phyloP scores from a whole-genome alignment of 805 yeast species.

The Yamadazyma insecticola region DNA sequence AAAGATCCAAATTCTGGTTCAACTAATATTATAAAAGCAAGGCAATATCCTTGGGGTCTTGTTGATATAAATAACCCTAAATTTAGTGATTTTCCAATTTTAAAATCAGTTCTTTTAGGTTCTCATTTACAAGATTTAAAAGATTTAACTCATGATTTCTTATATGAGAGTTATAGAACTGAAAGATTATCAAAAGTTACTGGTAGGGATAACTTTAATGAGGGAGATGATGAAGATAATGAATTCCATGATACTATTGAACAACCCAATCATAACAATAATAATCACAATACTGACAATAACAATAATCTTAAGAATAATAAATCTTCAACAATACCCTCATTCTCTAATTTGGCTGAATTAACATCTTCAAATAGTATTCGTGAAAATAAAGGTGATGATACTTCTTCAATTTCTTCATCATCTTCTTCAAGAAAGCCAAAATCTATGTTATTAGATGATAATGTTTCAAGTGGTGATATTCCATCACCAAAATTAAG shows the following conservation, averaged over 20 bases:
- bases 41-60: slow-evolving; percentile 76
- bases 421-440: slow-evolving; percentile 17
- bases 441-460: slow-evolving; percentile 33
- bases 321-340: slow-evolving; percentile 35
- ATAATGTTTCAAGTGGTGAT: not conserved
- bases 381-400: slow-evolving; percentile 13
- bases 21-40: slow-evolving; percentile 42
- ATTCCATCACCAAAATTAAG: slow-evolving; percentile 22
- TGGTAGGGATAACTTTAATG: slow-evolving; percentile 25
- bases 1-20: slow-evolving; percentile 41
- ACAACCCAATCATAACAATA: too few species aligned
- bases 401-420: slow-evolving; percentile 17
- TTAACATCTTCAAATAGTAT: slow-evolving; percentile 25
- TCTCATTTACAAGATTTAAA: slow-evolving; percentile 80
- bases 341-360: slow-evolving; percentile 61
- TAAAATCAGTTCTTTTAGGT: slow-evolving; percentile 71
- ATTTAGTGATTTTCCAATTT: slow-evolving; percentile 49
- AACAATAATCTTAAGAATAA: slow-evolving; percentile 4
- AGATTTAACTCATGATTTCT: slow-evolving; percentile 71
- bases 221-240: slow-evolving; percentile 19
- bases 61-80: slow-evolving; percentile 51
- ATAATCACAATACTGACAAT: slow-evolving; percentile 2
- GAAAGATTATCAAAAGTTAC: slow-evolving; percentile 64
- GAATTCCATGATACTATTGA: slow-evolving; percentile 25
- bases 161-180: slow-evolving; percentile 77